These are phyloP conservation scores for Psilocybe cubensis DNA, from an alignment of 768 basidiomycete species.

Conservation along the genomic window DNA sequence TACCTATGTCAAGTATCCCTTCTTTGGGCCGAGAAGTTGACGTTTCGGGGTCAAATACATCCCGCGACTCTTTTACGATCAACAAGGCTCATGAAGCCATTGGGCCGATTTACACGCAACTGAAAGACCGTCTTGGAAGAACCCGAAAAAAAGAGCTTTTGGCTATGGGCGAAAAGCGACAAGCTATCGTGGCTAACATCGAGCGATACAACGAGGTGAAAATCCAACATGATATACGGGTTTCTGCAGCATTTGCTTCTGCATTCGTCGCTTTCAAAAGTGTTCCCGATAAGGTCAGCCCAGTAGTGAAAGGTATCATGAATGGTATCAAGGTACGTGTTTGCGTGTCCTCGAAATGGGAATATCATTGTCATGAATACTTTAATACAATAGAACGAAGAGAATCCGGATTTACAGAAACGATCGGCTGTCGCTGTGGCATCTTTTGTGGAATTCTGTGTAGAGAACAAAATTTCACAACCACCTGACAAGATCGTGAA, in stretches of 20 bases:
- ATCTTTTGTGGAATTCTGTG: conserved; percentile 86
- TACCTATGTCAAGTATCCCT: conserved; percentile 80
- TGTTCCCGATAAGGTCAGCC: conserved; percentile 92
- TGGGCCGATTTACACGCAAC: conserved; percentile 66
- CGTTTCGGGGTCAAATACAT: conserved; percentile 59
- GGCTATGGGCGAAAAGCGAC: conserved; percentile 75
- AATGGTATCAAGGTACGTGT: conserved; percentile 88
- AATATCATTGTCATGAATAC: conserved; percentile 3
- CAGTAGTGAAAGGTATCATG: conserved; percentile 96
- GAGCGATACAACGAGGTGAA: conserved; percentile 84
- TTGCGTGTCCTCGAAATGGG: background rate
- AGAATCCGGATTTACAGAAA: conserved; percentile 84
- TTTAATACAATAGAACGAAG: conserved; percentile 65
- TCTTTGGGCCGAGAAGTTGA: conserved; percentile 78
- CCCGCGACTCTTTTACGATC: conserved; percentile 70
- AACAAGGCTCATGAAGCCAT: conserved; percentile 75
- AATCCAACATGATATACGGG: conserved; percentile 82
- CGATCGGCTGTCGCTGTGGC: conserved; percentile 89
- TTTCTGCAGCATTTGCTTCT: conserved; percentile 88
- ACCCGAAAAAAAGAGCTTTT: conserved; percentile 81
- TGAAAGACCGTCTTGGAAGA: conserved; percentile 76
- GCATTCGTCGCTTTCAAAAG: conserved; percentile 87
- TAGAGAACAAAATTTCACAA: conserved; percentile 69
- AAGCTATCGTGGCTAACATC: conserved; percentile 68
- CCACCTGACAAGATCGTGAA: conserved; percentile 96